phyloP scores from a whole-genome alignment of 768 basidiomycete genomes.

The Porphyrellus cyaneotinctus region DNA sequence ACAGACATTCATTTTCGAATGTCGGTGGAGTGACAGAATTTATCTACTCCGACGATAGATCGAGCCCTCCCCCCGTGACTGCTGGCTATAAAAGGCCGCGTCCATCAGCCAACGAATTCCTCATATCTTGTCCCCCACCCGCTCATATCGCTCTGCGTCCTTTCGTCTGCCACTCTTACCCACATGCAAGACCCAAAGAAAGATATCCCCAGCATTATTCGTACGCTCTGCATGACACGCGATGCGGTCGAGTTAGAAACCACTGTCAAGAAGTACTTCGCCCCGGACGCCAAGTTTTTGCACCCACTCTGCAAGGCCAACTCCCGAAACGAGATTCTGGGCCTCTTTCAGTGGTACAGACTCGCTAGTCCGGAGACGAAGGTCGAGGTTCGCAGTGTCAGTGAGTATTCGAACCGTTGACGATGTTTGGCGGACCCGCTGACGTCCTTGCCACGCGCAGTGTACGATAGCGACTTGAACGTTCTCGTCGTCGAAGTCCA shows the following conservation, averaged over 20 bases:
- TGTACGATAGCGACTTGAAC: constrained; percentile 42
- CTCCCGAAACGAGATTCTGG: constrained; percentile 51
- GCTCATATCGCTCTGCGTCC: neutral
- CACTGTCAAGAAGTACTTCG: constrained; percentile 48
- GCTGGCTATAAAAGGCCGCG: constrained; percentile 16
- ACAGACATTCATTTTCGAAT: constrained; percentile 6
- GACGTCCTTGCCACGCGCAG: constrained; percentile 27
- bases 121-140: neutral
- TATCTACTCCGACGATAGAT: neutral
- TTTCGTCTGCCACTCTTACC: neutral
- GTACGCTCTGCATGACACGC: constrained; percentile 42
- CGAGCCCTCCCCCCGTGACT: neutral
- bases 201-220: constrained; percentile 46
- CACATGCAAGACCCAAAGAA: constrained; percentile 53
- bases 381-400: constrained; percentile 39
- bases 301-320: constrained; percentile 57
- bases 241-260: constrained; percentile 48
- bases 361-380: constrained; percentile 52
- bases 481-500: constrained; percentile 48
- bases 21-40: neutral
- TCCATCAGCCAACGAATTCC: neutral
- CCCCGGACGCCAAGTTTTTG: constrained; percentile 50
- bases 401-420: constrained; percentile 31
- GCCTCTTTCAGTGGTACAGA: constrained; percentile 65
- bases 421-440: neutral